phyloP scores from a whole-genome alignment of 345 rosid species.

The Rhodomyrtus tomentosa region DNA sequence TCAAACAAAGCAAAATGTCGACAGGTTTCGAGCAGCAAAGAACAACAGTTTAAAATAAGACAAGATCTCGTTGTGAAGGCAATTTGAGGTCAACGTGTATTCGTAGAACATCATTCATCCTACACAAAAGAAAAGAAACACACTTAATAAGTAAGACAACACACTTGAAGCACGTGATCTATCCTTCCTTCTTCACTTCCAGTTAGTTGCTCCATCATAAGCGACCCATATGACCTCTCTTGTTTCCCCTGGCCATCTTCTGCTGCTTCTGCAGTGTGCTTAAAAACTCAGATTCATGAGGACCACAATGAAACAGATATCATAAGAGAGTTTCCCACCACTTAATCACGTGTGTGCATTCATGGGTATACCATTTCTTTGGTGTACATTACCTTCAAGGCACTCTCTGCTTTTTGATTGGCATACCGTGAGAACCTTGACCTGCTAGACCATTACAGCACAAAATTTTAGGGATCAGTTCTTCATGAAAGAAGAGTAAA shows the following conservation, averaged over 20 bases:
- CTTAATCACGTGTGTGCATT: background rate
- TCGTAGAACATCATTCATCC: background rate
- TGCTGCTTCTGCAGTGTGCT: conserved; percentile 21
- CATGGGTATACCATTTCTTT: background rate
- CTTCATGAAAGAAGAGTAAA: background rate
- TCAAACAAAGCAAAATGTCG: background rate
- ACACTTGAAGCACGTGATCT: conserved; percentile 89
- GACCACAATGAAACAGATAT: background rate
- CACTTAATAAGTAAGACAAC: background rate
- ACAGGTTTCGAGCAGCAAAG: background rate
- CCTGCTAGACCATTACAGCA: conserved; percentile 26
- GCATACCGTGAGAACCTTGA: conserved; percentile 67
- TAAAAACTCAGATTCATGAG: background rate
- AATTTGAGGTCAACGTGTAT: background rate
- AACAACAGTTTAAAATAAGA: background rate
- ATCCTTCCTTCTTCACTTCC: conserved; percentile 76
- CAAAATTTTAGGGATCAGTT: background rate
- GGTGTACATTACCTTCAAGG: conserved; percentile 40
- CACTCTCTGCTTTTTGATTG: conserved; percentile 48
- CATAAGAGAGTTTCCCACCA: background rate
- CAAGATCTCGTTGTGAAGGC: background rate
- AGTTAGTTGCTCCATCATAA: conserved; percentile 77
- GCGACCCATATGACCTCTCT: conserved; percentile 63
- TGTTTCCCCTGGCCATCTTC: conserved; percentile 34
- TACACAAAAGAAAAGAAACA: background rate